Conservation (phyloP, 2,329 filamentous ascomycete genomes). For the Emericellopsis cladophorae region DNA sequence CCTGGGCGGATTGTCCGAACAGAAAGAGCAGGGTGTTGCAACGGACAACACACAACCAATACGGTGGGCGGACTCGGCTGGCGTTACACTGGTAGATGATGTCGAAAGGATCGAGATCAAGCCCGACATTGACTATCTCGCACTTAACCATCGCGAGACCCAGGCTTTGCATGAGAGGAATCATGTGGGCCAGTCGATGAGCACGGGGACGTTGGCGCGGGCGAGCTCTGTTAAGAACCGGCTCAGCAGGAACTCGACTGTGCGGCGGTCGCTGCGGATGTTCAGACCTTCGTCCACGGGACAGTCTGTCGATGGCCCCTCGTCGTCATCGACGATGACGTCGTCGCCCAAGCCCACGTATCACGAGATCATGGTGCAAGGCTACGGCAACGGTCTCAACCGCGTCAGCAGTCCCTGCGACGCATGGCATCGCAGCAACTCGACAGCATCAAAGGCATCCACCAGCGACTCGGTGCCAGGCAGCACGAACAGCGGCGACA, state of each 20-base stretch:
- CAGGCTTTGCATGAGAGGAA: not conserved
- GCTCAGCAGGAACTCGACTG: slow-evolving; percentile 17
- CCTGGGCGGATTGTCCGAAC: slow-evolving; percentile 13
- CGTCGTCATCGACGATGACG: slow-evolving; percentile 7
- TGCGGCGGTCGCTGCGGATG: slow-evolving; percentile 19
- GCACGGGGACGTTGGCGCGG: slow-evolving; percentile 2
- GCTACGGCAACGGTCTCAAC: slow-evolving; percentile 41
- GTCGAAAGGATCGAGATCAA: slow-evolving; percentile 27
- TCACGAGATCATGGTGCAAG: slow-evolving; percentile 38
- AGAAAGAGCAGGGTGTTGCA: slow-evolving; percentile 11
- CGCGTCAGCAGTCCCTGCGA: slow-evolving; percentile 10
- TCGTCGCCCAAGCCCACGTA: slow-evolving; percentile 14
- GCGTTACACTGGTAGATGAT: not conserved
- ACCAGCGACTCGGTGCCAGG: slow-evolving; percentile 11
- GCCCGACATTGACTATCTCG: slow-evolving; percentile 44
- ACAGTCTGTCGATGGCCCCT: not conserved
- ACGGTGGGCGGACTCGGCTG: slow-evolving; percentile 3
- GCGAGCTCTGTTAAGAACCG: slow-evolving; percentile 15
- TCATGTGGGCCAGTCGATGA: not conserved
- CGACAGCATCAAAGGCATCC: slow-evolving; percentile 8
- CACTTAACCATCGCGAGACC: slow-evolving; percentile 20
- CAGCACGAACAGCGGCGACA: slow-evolving; percentile 13
- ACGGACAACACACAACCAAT: slow-evolving; percentile 5
- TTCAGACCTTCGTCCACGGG: slow-evolving; percentile 12
- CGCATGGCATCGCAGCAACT: slow-evolving; percentile 8